phyloP scores from a whole-genome alignment of 2,329 filamentous ascomycete species.

The Beauveria varroae region DNA sequence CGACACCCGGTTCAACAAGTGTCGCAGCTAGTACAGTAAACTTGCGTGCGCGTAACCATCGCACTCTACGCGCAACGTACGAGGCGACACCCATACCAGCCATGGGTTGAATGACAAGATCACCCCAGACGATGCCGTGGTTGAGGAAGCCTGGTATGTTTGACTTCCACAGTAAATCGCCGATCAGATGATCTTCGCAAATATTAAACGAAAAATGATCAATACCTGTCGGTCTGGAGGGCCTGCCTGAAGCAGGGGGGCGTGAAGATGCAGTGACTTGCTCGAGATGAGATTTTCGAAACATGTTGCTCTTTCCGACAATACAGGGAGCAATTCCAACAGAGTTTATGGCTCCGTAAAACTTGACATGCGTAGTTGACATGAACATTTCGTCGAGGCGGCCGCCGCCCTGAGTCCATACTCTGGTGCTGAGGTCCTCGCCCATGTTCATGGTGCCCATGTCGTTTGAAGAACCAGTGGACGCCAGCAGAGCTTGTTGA shows the following conservation, averaged over 20 bases:
- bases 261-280: conserved; percentile 50
- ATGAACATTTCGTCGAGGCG: conserved; percentile 92
- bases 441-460: conserved; percentile 5
- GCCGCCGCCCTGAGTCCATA: conserved; percentile 55
- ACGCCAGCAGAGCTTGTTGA: conserved; percentile 25
- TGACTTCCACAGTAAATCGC: conserved; percentile 81
- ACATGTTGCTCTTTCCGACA: conserved; percentile 98
- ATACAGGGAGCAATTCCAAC: conserved; percentile 87
- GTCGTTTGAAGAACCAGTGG: conserved; percentile 23
- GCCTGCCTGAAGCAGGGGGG: conserved; percentile 35
- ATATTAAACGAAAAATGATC: conserved; percentile 95
- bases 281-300: conserved; percentile 83
- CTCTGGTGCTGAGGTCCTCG: conserved; percentile 19
- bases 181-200: conserved; percentile 95
- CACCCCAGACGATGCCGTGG: conserved; percentile 76
- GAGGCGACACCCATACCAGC: conserved; percentile 67
- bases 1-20: conserved; percentile 85
- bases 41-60: conserved; percentile 90
- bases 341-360: conserved; percentile 95
- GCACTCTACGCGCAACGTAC: conserved; percentile 72
- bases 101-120: conserved; percentile 86
- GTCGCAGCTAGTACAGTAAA: conserved; percentile 88
- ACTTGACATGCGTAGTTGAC: conserved; percentile 88
- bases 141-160: conserved; percentile 59
- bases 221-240: conserved; percentile 55